Base-by-base conservation (phyloP, 352 stramenopile genomes). In the Phytophthora sp. region DNA sequence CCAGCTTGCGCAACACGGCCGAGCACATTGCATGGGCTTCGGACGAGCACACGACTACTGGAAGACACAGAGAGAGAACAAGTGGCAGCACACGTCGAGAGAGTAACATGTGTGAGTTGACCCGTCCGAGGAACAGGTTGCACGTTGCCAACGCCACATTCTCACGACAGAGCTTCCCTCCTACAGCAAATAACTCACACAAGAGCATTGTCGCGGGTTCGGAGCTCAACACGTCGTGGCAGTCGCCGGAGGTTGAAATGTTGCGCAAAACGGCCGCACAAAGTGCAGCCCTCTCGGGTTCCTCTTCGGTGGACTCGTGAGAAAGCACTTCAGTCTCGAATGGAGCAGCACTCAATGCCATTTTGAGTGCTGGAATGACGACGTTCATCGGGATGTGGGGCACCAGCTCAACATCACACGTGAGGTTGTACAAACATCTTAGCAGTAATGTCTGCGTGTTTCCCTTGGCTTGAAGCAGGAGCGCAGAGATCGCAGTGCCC, bases 41-140 rank as follows among this genome's bases (percentile, higher is more conserved):
- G 18, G 46, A 29, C 3, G 31, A 27, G 24, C 3, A 31, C 29
- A 51, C 29, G 21, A 46, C 30, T 7, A 30, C 38, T 27, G 55
- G 66, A 39, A 57, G 57, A 29, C 69, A 88, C 4, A 93, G 63
- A 57, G 79, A 86, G 5, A 93, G 69, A 24, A 93, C 68, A 13
- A 89, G 68, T 4, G 79, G 74, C 15, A 93, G 53, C 2, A 89
- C 70, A 3, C 74, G 63, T 26, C 72, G 73, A 7, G 70, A 70
- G 0, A 93, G 62, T 35, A 93, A 60, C 7, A 77, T 51, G 27
- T 73, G 74, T 23, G 84, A 89, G 58, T 93, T 93, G 50, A 89
- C 69, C 8, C 64, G 66, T 15, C 84, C 82, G 4, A 93, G 73
- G 16, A 93, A 78, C 31, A 93, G 58, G 55, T 90, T 93, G 72